phyloP scores from a whole-genome alignment of 2,329 filamentous ascomycete genomes.

The Ploettnerulaceae sp. region DNA sequence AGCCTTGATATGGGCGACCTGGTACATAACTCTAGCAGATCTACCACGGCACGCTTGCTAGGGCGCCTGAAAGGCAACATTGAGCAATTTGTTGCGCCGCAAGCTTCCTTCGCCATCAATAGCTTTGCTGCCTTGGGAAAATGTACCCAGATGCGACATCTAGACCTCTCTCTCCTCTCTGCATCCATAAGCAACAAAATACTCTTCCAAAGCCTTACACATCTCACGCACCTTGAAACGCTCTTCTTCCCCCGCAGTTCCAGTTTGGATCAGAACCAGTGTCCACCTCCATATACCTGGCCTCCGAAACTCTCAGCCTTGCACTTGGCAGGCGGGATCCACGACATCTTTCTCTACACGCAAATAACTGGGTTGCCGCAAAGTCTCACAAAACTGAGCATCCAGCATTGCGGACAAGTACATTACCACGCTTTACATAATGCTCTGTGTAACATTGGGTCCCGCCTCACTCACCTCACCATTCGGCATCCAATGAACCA shows the following conservation, averaged over 20 bases:
- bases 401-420: slow-evolving; percentile 25
- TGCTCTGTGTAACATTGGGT: slow-evolving; percentile 24
- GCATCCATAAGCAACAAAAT: slow-evolving; percentile 31
- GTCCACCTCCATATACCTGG: slow-evolving; percentile 26
- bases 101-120: slow-evolving; percentile 34
- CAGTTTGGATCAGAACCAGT: slow-evolving; percentile 17
- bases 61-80: slow-evolving; percentile 33
- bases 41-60: slow-evolving; percentile 32
- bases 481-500: slow-evolving; percentile 34
- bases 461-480: slow-evolving; percentile 29
- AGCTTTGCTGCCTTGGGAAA: slow-evolving; percentile 34
- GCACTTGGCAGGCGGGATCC: slow-evolving; percentile 33
- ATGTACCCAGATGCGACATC: slow-evolving; percentile 30
- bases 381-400: too few species aligned
- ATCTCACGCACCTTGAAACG: slow-evolving; percentile 29
- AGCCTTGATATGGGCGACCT: slow-evolving; percentile 33
- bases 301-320: slow-evolving; percentile 31
- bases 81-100: slow-evolving; percentile 34
- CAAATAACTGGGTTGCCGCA: slow-evolving; percentile 24
- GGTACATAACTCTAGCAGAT: slow-evolving; percentile 31
- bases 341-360: slow-evolving; percentile 27
- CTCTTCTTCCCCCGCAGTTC: slow-evolving; percentile 33
- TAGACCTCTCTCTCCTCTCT: slow-evolving; percentile 33
- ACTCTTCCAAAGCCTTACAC: slow-evolving; percentile 32
- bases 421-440: slow-evolving; percentile 20